Conservation (phyloP, 768 basidiomycete genomes). For the Kwoniella shandongensis region DNA sequence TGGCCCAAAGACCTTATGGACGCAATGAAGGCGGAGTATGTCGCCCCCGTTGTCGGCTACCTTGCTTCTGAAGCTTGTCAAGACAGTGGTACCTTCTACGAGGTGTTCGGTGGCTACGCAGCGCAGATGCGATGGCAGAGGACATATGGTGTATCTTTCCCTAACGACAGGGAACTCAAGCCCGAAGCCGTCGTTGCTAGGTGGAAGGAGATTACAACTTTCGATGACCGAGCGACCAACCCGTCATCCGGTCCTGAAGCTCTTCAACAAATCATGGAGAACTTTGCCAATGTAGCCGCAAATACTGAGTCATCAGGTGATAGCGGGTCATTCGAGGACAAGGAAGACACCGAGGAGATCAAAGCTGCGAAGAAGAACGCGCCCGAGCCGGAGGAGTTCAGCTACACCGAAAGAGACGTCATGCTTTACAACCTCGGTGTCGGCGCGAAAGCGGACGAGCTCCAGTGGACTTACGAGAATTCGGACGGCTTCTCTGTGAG, state of each 20-base stretch:
- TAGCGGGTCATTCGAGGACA: slow-evolving; percentile 57
- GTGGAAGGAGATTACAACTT: slow-evolving; percentile 81
- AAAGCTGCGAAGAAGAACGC: slow-evolving; percentile 70
- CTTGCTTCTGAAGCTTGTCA: slow-evolving; percentile 77
- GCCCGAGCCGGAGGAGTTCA: slow-evolving; percentile 62
- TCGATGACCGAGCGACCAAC: slow-evolving; percentile 80
- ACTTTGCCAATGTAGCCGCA: slow-evolving; percentile 60
- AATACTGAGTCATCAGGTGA: slow-evolving; percentile 17
- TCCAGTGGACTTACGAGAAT: slow-evolving; percentile 88
- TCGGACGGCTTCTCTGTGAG: slow-evolving; percentile 69
- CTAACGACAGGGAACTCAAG: slow-evolving; percentile 68
- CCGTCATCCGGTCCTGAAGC: slow-evolving; percentile 74
- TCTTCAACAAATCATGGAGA: slow-evolving; percentile 68
- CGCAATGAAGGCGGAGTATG: slow-evolving; percentile 87
- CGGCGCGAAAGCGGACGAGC: slow-evolving; percentile 87
- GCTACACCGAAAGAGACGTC: slow-evolving; percentile 83
- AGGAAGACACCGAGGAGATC: slow-evolving; percentile 80
- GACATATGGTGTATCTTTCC: slow-evolving; percentile 69
- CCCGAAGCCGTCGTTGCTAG: slow-evolving; percentile 78
- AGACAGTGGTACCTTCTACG: slow-evolving; percentile 74
- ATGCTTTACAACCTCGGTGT: slow-evolving; percentile 93
- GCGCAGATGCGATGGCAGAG: slow-evolving; percentile 92
- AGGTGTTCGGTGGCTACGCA: slow-evolving; percentile 86
- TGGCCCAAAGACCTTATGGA: slow-evolving; percentile 70
- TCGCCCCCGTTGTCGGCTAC: slow-evolving; percentile 90